phyloP scores from a whole-genome alignment of 345 rosid species.

The Triadica sebifera region DNA sequence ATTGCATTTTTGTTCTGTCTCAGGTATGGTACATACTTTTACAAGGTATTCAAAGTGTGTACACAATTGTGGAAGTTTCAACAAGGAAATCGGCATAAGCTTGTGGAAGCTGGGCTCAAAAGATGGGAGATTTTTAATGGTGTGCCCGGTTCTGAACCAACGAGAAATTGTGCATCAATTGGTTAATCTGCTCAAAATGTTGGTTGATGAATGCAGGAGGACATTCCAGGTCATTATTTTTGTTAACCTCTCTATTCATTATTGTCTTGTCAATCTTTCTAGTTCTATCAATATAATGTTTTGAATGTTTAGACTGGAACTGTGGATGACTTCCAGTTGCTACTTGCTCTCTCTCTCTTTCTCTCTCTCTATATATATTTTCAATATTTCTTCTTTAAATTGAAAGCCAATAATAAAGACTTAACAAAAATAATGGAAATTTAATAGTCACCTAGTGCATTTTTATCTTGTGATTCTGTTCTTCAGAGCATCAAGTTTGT shows the following conservation, averaged over 20 bases:
- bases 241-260: slow-evolving; percentile 3
- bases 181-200: slow-evolving; percentile 70
- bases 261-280: background rate
- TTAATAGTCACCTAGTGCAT: background rate
- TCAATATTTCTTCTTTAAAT: background rate
- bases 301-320: background rate
- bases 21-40: slow-evolving; percentile 89
- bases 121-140: slow-evolving; percentile 97
- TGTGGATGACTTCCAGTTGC: background rate
- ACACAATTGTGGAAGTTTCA: slow-evolving; percentile 95
- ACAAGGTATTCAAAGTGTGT: slow-evolving; percentile 95
- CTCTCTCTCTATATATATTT: background rate
- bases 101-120: slow-evolving; percentile 89
- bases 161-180: slow-evolving; percentile 81
- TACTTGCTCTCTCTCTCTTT: background rate
- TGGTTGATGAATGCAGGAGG: slow-evolving; percentile 90
- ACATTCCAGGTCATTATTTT: slow-evolving; percentile 64
- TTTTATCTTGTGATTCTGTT: background rate
- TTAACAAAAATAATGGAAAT: too few relatives aligned
- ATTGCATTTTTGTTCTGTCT: slow-evolving; percentile 13
- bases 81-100: slow-evolving; percentile 87
- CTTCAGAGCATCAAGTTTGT: background rate
- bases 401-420: background rate
- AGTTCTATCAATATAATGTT: background rate
- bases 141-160: slow-evolving; percentile 76